Base-by-base conservation (phyloP, 2,329 filamentous ascomycete species). In the Zasmidium angulare region DNA sequence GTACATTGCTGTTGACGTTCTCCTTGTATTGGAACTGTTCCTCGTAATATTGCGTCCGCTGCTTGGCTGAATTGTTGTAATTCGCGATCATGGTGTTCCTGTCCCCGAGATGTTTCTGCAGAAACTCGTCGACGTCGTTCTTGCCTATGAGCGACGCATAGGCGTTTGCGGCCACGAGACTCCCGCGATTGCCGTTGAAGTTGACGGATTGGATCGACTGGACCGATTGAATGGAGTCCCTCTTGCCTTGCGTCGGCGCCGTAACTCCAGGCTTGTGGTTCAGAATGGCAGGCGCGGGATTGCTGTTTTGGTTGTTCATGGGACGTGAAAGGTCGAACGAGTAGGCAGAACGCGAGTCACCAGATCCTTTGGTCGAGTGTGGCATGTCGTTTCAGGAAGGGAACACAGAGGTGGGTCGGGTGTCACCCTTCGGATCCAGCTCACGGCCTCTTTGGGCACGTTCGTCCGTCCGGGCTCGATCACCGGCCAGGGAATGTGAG, bases 41-140 rank as follows among this genome's bases (percentile, higher is more conserved):
- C 36, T 75, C 73, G 52, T 70, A 73, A 53, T 71, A 70, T 50
- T 69, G 66, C 2, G 72, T 71, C 29, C 75, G 74, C 53, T 69
- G 70, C 59, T 70, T 70, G 54, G 65, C 69, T 14, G 66, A 67
- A 54, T 67, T 60, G 50, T 63, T 63, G 56, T 68, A 61, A 23
- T 55, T 60, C 36, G 63, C 61, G 36, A 63, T 63, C 58, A 65
- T 63, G 50, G 54, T 63, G 58, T 61, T 61, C 21, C 63, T 56
- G 22, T 64, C 50, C 20, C 60, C 64, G 14, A 59, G 55, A n/a
- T 62, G 60, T 55, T 63, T 66, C n/a, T 61, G 59, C 53, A 61
- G 43, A 46, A 53, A 63, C 12, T 66, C 64, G 60, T 58, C 48
- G 31, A 64, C 46, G 47, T 60, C 29, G 47, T 52, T 54, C 24